A percentile compares a stretch with the other conserved stretches of the same genome.
Conservation (phyloP, 305 asterid genomes). For the Fraxinus sp. region DNA sequence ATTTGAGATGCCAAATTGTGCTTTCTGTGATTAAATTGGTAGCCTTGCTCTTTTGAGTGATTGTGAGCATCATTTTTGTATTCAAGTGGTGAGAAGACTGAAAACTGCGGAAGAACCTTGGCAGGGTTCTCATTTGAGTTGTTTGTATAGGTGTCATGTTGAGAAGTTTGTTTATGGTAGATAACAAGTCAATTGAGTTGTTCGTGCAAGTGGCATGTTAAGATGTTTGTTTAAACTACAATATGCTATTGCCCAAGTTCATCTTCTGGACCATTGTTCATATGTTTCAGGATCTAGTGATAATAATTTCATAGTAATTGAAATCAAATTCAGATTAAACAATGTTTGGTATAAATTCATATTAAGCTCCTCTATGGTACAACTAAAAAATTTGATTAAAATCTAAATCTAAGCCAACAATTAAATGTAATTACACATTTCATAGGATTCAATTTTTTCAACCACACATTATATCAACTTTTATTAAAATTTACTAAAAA, state of each 20-base stretch:
- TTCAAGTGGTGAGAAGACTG: slow-evolving; percentile 10
- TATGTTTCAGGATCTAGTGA: not conserved
- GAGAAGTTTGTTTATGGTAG: not conserved
- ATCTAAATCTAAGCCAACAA: not conserved
- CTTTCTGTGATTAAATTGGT: not conserved
- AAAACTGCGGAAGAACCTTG: not conserved
- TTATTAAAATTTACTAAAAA: not conserved
- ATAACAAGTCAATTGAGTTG: not conserved
- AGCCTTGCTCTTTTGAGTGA: slow-evolving; percentile 4
- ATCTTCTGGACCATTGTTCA: not conserved
- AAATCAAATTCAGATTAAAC: not conserved
- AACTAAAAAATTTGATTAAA: not conserved
- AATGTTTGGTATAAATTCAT: not conserved
- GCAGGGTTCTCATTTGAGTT: slow-evolving; percentile 13
- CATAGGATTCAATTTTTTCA: not conserved
- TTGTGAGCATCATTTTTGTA: not conserved
- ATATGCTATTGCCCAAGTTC: not conserved
- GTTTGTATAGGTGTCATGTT: not conserved
- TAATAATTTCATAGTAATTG: not conserved
- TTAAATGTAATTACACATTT: not conserved
- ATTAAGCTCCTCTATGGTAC: not conserved
- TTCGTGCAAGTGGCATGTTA: not conserved
- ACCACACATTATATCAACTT: not conserved
- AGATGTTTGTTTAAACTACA: not conserved
- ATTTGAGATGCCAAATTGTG: not conserved